Evolutionary conservation across 345 rosid genomes (phyloP).

Genomic region (Sisymbrium irio): DNA sequence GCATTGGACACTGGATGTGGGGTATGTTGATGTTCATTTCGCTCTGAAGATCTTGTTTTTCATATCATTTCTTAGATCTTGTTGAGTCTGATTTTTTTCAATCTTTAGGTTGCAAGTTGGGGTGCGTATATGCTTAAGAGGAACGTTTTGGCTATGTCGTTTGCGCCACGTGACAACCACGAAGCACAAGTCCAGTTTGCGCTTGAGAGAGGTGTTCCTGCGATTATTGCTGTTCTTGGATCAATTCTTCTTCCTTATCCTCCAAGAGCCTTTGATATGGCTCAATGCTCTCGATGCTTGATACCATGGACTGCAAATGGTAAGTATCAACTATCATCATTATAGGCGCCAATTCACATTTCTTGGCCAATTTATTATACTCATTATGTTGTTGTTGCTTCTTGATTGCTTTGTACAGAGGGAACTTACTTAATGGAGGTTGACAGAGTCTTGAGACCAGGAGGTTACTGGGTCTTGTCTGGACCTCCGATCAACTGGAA

Average conservation of each 20-base stretch:
- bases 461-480: conserved; percentile 95
- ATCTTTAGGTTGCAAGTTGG: conserved; percentile 94
- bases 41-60: neutral
- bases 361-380: neutral
- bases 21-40: conserved; percentile 41
- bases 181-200: conserved; percentile 99
- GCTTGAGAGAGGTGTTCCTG: conserved; percentile 96
- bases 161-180: conserved; percentile 94
- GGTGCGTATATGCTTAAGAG: conserved; percentile 89
- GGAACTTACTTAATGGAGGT: conserved; percentile 91
- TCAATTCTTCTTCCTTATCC: conserved; percentile 84
- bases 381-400: conserved; percentile 9
- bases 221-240: conserved; percentile 90
- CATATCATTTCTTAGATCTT: neutral
- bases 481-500: conserved; percentile 99
- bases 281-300: conserved; percentile 95
- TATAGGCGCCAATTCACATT: neutral
- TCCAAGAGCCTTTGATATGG: conserved; percentile 95
- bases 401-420: conserved; percentile 44
- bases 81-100: neutral
- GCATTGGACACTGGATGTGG: conserved; percentile 99
- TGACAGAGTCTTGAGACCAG: conserved; percentile 95
- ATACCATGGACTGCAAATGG: conserved; percentile 92
- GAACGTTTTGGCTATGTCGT: conserved; percentile 89
- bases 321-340: conserved; percentile 21